Evolutionary conservation across 371 early-diverging fungal genomes (phyloP), one percentile per base, ranked within the genome.

Genomic region (Gilbertella persicaria): DNA sequence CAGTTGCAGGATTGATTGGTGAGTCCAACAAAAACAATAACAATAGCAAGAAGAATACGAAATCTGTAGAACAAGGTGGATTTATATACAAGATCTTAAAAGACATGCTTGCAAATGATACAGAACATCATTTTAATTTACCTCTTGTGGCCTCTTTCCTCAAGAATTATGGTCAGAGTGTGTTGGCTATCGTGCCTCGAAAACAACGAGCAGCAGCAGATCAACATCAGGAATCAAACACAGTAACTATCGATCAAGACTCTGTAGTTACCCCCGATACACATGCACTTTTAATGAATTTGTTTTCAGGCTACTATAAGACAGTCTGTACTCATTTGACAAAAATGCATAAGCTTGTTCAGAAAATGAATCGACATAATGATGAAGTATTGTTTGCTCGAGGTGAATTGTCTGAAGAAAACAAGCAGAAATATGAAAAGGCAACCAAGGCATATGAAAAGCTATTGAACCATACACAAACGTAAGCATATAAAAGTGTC

Each of bases 321-420:
- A 67, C 82, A 4, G 79, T 90, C 0, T 73, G 74, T 16, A 63
- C 64, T 26, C 88, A 90, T 62, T 68, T 95, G 3, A 67, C 83
- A 28, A 85, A 83, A 37, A 87, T 91, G 55, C 89, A 93, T 66
- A 84, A 85, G 71, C 69, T 76, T 8, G 73, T 97, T 36, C 75
- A 84, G 60, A 87, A 84, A 53, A 71, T 89, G 52, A 92, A 94
- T 29, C 78, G 83, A 42, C 79, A 73, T 21, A 93, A 92, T 48
- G 84, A 92, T 44, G 91, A 95, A 47, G 79, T 75, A 8, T 74
- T 90, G 29, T 92, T 95, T 58, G 78, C 88, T 14, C 82, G 89
- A 21, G 96, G 96, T 14, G 88, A 90, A 29, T 68, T 95, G 5
- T 81, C 85, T 8, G 94, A 94, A 23, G 95, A 92, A 23, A 81